A percentile compares a stretch with the other conserved stretches of the same genome.
phyloP scores from a whole-genome alignment of 2,329 filamentous ascomycete species.

The Ophiostoma sp. region DNA sequence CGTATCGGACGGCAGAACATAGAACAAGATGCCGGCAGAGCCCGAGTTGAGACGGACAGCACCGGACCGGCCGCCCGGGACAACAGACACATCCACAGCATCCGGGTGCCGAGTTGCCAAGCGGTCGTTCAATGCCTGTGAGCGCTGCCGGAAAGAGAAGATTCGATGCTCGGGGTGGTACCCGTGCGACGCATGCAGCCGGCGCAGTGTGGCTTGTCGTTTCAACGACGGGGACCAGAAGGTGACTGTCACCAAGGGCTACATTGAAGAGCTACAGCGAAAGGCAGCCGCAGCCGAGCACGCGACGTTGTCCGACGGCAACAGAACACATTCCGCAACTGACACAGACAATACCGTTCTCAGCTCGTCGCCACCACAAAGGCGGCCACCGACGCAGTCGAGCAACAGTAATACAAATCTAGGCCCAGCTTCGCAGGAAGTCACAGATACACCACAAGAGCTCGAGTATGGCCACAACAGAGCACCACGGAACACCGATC shows the following conservation, averaged over 20 bases:
- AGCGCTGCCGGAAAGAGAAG: conserved; percentile 8
- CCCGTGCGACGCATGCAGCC: conserved; percentile 13
- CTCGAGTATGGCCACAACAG: neutral
- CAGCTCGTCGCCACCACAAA: neutral
- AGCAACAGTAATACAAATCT: neutral
- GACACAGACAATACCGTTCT: neutral
- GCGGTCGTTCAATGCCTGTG: neutral
- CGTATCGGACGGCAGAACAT: neutral
- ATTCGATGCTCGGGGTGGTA: conserved; percentile 8
- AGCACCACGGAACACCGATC: neutral
- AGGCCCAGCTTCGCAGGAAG: neutral
- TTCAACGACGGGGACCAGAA: conserved; percentile 12
- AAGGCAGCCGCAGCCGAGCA: neutral
- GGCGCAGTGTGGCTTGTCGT: conserved; percentile 4
- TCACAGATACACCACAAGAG: neutral
- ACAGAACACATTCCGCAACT: neutral
- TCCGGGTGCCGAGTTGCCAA: neutral
- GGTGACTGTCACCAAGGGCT: conserved; percentile 14
- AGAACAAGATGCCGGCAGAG: neutral
- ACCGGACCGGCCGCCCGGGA: neutral
- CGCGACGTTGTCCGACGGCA: neutral
- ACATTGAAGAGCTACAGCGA: neutral
- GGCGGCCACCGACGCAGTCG: neutral
- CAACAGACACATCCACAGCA: neutral
- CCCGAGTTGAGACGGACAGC: neutral